These are phyloP conservation scores for Tulasnella sp. DNA, from an alignment of 768 basidiomycete species.

Conservation along the genomic window DNA sequence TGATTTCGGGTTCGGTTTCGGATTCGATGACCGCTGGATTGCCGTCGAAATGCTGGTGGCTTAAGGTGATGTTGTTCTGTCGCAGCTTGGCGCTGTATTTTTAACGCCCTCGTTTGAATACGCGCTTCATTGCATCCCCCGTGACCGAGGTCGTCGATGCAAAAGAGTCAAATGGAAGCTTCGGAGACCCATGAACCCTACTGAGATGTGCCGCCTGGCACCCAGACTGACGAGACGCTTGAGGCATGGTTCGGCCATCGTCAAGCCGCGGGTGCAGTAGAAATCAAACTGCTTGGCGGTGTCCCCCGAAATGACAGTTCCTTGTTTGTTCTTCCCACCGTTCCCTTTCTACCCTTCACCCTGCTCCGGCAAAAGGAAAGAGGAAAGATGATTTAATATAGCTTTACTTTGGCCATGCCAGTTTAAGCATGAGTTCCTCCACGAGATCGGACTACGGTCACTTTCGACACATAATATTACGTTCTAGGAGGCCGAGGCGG, in stretches of 20 bases:
- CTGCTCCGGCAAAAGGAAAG: too few species aligned
- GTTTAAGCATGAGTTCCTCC: too few species aligned
- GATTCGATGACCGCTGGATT: not conserved
- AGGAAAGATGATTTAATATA: too few species aligned
- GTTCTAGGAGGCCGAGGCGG: too few species aligned
- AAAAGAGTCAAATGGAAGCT: slow-evolving; percentile 9
- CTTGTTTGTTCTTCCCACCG: too few species aligned
- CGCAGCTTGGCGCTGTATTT: not conserved
- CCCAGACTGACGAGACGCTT: not conserved
- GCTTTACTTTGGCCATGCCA: too few species aligned
- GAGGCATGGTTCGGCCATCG: slow-evolving; percentile 7
- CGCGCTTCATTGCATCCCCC: not conserved
- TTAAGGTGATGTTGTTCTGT: not conserved
- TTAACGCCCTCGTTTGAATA: not conserved
- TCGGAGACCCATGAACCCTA: not conserved
- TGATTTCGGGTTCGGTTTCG: not conserved
- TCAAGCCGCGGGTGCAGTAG: not conserved
- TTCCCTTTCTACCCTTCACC: too few species aligned
- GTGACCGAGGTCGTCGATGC: not conserved
- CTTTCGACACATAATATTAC: too few species aligned
- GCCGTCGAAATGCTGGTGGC: not conserved
- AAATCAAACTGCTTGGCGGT: not conserved
- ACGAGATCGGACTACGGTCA: too few species aligned
- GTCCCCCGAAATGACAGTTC: not conserved
- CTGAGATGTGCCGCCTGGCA: not conserved